Evolutionary conservation across 169 alveolate species (phyloP).

Genomic region (Theileria orientalis): DNA sequence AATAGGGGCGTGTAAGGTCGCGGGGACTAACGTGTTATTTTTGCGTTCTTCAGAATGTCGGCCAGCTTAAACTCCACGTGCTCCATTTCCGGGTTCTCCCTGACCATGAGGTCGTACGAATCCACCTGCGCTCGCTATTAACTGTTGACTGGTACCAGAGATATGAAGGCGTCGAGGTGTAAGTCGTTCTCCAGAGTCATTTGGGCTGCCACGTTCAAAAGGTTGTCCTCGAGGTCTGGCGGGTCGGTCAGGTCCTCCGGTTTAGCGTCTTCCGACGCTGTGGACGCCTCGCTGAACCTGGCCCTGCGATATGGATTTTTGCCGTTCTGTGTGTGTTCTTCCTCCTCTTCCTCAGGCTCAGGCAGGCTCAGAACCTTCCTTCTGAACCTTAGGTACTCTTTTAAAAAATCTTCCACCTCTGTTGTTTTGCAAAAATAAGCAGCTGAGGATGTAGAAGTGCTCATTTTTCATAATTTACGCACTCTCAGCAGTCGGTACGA

Average conservation of each 20-base stretch:
- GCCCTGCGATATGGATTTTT: slow-evolving; percentile 36
- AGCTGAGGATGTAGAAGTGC: slow-evolving; percentile 33
- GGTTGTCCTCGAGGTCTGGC: slow-evolving; percentile 2
- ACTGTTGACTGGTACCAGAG: slow-evolving; percentile 14
- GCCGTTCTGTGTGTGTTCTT: neutral
- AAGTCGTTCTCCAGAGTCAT: slow-evolving; percentile 34
- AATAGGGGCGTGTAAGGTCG: neutral
- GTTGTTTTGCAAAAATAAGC: slow-evolving; percentile 45
- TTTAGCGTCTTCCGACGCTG: neutral
- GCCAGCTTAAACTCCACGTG: slow-evolving; percentile 33
- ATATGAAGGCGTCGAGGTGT: slow-evolving; percentile 59
- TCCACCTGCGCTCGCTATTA: slow-evolving; percentile 10
- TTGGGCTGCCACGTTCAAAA: slow-evolving; percentile 32
- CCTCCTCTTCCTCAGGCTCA: neutral
- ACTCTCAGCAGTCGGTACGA: too few relatives aligned
- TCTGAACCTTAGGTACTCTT: slow-evolving; percentile 33
- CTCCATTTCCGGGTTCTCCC: slow-evolving; percentile 1
- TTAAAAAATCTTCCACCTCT: slow-evolving; percentile 56
- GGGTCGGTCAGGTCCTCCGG: neutral
- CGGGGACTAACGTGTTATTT: slow-evolving; percentile 9
- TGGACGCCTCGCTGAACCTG: neutral
- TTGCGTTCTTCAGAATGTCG: slow-evolving; percentile 35
- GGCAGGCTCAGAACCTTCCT: neutral
- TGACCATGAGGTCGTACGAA: slow-evolving; percentile 17
- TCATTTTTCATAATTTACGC: slow-evolving; percentile 21